Percentiles rank a stretch among this genome's conserved stretches.
Conservation (phyloP, 192 early-diverging fungal genomes). For the Umbelopsis isabellina region DNA sequence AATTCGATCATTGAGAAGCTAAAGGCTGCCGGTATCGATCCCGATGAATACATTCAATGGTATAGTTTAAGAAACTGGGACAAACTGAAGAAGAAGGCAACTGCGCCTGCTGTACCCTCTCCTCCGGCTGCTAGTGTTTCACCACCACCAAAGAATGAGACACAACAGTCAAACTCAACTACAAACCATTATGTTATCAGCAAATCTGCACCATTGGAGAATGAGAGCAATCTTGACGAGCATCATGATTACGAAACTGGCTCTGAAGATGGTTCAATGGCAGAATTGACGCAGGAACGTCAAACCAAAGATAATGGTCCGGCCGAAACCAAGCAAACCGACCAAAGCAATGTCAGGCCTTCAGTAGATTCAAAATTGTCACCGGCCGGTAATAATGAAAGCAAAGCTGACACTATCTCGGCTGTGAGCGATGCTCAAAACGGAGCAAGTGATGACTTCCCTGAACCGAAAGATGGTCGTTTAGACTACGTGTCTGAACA, state of each 20-base stretch:
- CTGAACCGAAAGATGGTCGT: conserved; percentile 19
- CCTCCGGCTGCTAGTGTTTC: not conserved
- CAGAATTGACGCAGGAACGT: conserved; percentile 1
- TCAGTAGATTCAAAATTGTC: conserved; percentile 6
- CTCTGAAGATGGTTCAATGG: conserved; percentile 1
- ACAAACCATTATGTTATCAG: conserved; percentile 10
- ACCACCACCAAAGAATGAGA: not conserved
- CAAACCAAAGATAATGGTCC: not conserved
- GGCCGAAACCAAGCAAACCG: not conserved
- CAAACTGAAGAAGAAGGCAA: conserved; percentile 50
- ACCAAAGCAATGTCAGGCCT: not conserved
- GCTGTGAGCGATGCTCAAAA: not conserved
- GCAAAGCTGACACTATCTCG: not conserved
- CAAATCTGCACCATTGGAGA: not conserved
- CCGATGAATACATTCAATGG: conserved; percentile 72
- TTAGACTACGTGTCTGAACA: conserved; percentile 73
- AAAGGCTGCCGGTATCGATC: conserved; percentile 56
- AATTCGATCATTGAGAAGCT: conserved; percentile 68
- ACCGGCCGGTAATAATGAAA: not conserved
- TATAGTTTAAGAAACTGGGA: conserved; percentile 77
- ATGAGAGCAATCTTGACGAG: not conserved
- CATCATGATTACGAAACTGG: not conserved
- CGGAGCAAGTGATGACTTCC: conserved; percentile 19
- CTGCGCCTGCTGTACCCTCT: not conserved
- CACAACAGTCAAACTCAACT: not conserved